Base-by-base conservation (phyloP, 805 yeast species). In the Jamesozyma rosinii region DNA sequence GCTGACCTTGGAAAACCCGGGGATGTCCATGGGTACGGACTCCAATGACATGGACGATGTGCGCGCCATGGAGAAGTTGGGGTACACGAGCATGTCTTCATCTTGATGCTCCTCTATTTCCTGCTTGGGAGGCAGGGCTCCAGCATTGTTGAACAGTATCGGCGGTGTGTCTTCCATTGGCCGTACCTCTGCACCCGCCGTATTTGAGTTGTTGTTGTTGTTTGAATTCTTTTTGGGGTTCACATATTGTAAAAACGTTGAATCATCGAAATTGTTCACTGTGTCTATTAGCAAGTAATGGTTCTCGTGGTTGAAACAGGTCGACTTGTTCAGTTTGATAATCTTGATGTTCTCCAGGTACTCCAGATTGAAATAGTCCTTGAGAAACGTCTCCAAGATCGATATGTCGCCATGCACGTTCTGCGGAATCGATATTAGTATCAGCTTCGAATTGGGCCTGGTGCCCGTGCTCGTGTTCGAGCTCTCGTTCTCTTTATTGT, bases 381-480 rank as follows among this genome's bases (percentile, higher is more conserved):
- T 46, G 32, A 63, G 46, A 35, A 61, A 61, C 19, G 56, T 55
- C 34, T 61, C 64, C 29, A 63, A 38, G 17, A 63, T 42, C 2
- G 50, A 40, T 11, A 59, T 44, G 37, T 63, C 65, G 31, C 60
- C 48, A 42, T 59, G 59, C 10, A 61, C 50, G 18, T 50, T 48
- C 38, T 59, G 62, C 1, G 64, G 65, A 21, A 63, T 60, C 3
- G 66, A 62, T 8, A 61, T 55, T 13, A 63, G 48, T 29, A 63
- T 46, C 10, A 63, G 47, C 40, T 41, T 41, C 15, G 36, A 29
- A 36, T 41, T 35, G 10, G 9, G 3, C 3, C 9, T 5, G 4
- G 22, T 15, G 21, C 21, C 22, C n/a, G n/a, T n/a, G n/a, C n/a
- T n/a, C n/a, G n/a, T n/a, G 18, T 27, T 15, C 3, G 33, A 10